Evolutionary conservation across 179 eudicot genomes (phyloP), one percentile per base, ranked within the genome.

Genomic region (Gypsophila paniculata): DNA sequence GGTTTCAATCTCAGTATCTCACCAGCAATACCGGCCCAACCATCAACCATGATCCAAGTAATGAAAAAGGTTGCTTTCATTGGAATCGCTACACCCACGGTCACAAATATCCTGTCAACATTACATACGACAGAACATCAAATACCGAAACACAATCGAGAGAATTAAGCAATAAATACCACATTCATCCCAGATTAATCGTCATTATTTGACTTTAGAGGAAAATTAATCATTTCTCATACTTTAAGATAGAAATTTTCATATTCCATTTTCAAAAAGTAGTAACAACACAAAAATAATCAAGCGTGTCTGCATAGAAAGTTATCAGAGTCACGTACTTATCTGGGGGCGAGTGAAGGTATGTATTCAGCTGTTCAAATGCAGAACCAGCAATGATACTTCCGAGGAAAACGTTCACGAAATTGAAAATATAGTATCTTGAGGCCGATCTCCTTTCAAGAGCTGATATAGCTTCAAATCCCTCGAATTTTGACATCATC

Each of bases 21-120:
- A 62, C 97, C 98, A 22, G 98, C 98, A 65, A 86, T 79, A 61
- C 97, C 98, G 70, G 98, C 97, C 98, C 98, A 91, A 49, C 97
- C 98, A 72, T 93, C 98, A 53, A 93, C 87, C 98, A 93, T 93
- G 68, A 93, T 88, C 81, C 84, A 93, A 9, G 98, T 93, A 68
- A 93, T 88, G 66, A 93, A 93, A 84, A 93, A 93, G 53, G 98
- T 91, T 69, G 98, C 98, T 74, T 91, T 93, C 90, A 93, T 84
- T 21, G 97, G 96, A 72, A 93, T 84, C 8, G 91, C 87, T 6
- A 85, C 81, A 36, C 93, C 93, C 49, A 89, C 78, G 29, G 80
- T 84, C 78, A 68, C 79, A 11, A 86, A 85, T 22, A 89, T 81
- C 61, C 93, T 89, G 86, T 49, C 42, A 65, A 69, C n/a, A 63